Conservation (phyloP, 495 filamentous ascomycete genomes). For the Talaromyces nanjingensis region DNA sequence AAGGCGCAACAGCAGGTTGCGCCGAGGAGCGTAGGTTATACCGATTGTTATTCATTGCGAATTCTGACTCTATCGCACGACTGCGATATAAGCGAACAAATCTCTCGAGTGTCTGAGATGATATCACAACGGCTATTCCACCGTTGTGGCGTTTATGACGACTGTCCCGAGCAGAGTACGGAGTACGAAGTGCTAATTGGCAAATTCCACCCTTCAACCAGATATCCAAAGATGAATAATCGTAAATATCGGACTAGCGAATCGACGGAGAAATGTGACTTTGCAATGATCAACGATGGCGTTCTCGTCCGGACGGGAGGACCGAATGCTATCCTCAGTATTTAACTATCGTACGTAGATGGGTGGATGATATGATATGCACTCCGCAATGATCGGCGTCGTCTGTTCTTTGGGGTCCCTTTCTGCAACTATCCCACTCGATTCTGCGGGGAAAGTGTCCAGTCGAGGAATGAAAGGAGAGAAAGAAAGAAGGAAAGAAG, state of each 20-base stretch:
- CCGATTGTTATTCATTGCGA: slow-evolving; percentile 4
- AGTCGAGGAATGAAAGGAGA: neutral
- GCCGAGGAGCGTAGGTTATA: slow-evolving; percentile 8
- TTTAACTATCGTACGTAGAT: neutral
- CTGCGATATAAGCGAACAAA: neutral
- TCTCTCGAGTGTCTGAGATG: neutral
- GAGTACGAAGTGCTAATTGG: neutral
- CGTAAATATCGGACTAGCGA: neutral
- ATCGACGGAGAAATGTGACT: neutral
- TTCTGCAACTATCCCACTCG: neutral
- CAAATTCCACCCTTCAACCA: neutral
- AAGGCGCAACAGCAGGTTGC: neutral
- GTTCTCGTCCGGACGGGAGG: slow-evolving; percentile 1
- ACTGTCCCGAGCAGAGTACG: neutral
- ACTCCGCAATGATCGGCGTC: neutral
- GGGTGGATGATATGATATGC: neutral
- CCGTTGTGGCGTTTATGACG: neutral
- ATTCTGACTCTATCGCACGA: neutral
- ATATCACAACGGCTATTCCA: neutral
- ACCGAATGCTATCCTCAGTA: neutral
- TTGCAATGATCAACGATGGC: neutral
- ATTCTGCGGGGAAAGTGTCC: neutral
- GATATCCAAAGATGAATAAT: neutral
- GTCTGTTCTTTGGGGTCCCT: neutral
- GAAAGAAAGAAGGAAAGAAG: neutral